A percentile compares a stretch with the other conserved stretches of the same genome.
phyloP scores from a whole-genome alignment of 805 yeast genomes.

The Candida ponderosae region DNA sequence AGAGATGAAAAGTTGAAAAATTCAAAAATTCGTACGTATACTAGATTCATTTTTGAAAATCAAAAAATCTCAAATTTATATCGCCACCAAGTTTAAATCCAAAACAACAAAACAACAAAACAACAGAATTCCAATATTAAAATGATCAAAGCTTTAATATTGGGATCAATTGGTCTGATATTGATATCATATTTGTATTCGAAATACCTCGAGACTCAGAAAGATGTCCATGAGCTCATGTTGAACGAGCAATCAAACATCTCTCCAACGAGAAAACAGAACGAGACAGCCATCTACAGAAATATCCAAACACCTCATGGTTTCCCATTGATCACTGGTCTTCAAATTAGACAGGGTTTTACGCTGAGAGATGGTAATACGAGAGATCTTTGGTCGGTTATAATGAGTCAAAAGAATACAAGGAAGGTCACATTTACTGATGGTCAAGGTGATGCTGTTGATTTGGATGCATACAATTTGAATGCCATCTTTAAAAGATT shows the following conservation, averaged over 20 bases:
- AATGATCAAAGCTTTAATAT: too few relatives aligned
- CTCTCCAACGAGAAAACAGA: constrained; percentile 51
- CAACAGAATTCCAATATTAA: too few relatives aligned
- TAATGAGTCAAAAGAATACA: constrained; percentile 22
- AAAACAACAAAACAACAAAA: too few relatives aligned
- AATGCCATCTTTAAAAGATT: constrained; percentile 23
- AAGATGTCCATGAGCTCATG: constrained; percentile 53
- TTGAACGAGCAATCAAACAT: constrained; percentile 58
- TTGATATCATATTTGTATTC: constrained; percentile 16
- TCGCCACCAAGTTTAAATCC: too few relatives aligned
- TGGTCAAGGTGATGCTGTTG: constrained; percentile 12
- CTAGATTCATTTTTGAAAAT: too few relatives aligned
- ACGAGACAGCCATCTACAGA: constrained; percentile 72
- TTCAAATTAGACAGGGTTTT: constrained; percentile 57
- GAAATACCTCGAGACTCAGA: constrained; percentile 22
- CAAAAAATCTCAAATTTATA: too few relatives aligned
- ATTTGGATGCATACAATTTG: constrained; percentile 13
- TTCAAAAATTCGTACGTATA: too few relatives aligned
- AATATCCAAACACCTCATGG: constrained; percentile 71
- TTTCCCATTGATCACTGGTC: constrained; percentile 58
- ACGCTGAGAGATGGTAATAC: constrained; percentile 68
- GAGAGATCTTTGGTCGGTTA: constrained; percentile 64
- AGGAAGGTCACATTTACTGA: constrained; percentile 18
- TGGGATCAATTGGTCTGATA: too few relatives aligned
- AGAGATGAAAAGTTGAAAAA: too few relatives aligned